Base-by-base conservation (phyloP, 306 rosid species). In the Oemleria cerasiformis region DNA sequence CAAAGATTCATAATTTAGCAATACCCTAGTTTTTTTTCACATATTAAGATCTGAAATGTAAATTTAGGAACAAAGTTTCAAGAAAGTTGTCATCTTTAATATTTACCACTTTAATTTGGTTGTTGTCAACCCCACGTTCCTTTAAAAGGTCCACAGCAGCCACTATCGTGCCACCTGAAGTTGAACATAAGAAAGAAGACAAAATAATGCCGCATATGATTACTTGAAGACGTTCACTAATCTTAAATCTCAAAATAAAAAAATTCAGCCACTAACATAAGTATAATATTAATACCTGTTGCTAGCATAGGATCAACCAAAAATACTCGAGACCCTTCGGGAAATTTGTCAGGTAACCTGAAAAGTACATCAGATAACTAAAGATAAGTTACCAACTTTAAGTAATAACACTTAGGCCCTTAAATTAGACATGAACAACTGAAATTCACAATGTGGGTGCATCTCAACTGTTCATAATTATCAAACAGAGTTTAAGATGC, bases 241-340 rank as follows among this genome's bases (percentile, higher is more conserved):
- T 41, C 53, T 23, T 40, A 2, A 20, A 20, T 21, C 7, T 23
- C 19, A 10, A 53, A 40, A 40, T 40, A 58, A 5, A 34, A 57
- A 15, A 56, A 68, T 25, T 21, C 23, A 0, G 11, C 41, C 12
- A 70, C 11, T 16, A 19, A 70, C 14, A 49, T 39, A 1, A 75
- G 75, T 59, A 67, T 64, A 80, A n/a, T 25, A 59, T 25, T 55
- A 8, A 68, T 72, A 87, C 97, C 97, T 55, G 99, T 94, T 69
- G 99, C 99, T 53, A 94, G 86, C 97, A 94, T 91, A 17, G 99
- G 97, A 82, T 94, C 99, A 20, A 89, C 91, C 65, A 89, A 81
- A 79, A 91, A 89, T 70, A 91, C 84, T 73, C 92, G 88, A 73
- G 90, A 87, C 54, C 86, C 91, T 82, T 88, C 95, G 0, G 91